These are phyloP conservation scores for Hortiboletus flavorubellus DNA, from an alignment of 768 basidiomycete genomes.

Conservation along the genomic window DNA sequence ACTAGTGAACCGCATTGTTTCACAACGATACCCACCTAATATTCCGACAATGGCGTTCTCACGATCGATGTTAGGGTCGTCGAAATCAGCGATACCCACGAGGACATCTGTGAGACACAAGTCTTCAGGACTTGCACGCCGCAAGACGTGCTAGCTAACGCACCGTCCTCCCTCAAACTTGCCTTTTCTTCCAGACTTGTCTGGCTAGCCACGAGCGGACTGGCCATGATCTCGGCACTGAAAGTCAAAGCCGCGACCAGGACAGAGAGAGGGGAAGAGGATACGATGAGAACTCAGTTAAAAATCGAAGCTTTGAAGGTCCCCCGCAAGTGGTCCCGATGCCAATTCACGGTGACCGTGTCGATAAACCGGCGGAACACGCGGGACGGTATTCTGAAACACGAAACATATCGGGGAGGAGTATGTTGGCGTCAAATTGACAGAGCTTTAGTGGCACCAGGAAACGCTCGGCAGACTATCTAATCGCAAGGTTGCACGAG, in stretches of 20 bases:
- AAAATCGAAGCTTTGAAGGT: background rate
- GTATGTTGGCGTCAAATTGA: background rate
- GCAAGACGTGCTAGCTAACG: background rate
- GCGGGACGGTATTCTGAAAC: background rate
- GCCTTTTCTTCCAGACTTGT: slow-evolving; percentile 15
- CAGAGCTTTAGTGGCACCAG: background rate
- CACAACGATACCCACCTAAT: slow-evolving; percentile 12
- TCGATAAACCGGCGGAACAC: background rate
- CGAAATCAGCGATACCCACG: slow-evolving; percentile 21
- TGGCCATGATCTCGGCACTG: slow-evolving; percentile 12
- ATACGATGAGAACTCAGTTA: background rate
- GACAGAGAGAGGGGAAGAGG: background rate
- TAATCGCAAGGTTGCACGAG: background rate
- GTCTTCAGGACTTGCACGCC: background rate
- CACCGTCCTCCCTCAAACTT: slow-evolving; percentile 7
- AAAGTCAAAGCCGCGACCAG: background rate
- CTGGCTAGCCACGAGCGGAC: background rate
- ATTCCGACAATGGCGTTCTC: slow-evolving; percentile 12
- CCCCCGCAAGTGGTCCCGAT: background rate
- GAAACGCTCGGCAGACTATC: background rate
- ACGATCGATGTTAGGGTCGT: slow-evolving; percentile 37
- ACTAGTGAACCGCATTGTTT: background rate
- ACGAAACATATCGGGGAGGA: background rate
- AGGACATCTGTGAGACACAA: background rate
- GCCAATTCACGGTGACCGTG: background rate